Conservation (phyloP, 129 eudicot species). For the Lactuca saligna region DNA sequence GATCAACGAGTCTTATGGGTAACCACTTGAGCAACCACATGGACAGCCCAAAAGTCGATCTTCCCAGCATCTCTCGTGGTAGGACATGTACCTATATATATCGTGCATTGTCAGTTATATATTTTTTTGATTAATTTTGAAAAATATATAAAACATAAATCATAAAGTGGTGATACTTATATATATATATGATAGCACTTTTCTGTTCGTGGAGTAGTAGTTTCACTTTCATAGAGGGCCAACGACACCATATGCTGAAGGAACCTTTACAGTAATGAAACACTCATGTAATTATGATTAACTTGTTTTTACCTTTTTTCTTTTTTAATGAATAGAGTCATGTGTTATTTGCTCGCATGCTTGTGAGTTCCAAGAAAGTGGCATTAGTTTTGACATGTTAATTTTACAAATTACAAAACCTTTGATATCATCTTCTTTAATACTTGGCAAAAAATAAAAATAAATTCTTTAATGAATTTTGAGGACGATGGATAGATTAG, state of each 20-base stretch:
- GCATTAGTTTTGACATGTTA: constrained; percentile 19
- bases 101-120: constrained; percentile 21
- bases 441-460: neutral
- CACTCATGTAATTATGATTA: constrained; percentile 31
- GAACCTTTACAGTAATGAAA: constrained; percentile 41
- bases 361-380: constrained; percentile 85
- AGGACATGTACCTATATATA: constrained; percentile 80
- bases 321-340: constrained; percentile 21
- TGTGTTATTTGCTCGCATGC: constrained; percentile 62
- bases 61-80: constrained; percentile 95
- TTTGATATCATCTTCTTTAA: constrained; percentile 15
- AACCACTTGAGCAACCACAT: constrained; percentile 99
- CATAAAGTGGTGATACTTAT: constrained; percentile 24
- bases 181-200: constrained; percentile 24
- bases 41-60: constrained; percentile 94
- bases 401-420: constrained; percentile 34
- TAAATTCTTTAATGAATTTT: too few species aligned
- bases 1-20: constrained; percentile 75
- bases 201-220: constrained; percentile 34
- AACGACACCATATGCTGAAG: constrained; percentile 43
- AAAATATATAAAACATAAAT: constrained; percentile 10
- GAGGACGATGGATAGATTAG: too few species aligned
- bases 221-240: constrained; percentile 45
- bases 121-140: constrained; percentile 5
- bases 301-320: constrained; percentile 18